Evolutionary conservation across 139 green algal species (phyloP).

Genomic region (Closterium sp.): DNA sequence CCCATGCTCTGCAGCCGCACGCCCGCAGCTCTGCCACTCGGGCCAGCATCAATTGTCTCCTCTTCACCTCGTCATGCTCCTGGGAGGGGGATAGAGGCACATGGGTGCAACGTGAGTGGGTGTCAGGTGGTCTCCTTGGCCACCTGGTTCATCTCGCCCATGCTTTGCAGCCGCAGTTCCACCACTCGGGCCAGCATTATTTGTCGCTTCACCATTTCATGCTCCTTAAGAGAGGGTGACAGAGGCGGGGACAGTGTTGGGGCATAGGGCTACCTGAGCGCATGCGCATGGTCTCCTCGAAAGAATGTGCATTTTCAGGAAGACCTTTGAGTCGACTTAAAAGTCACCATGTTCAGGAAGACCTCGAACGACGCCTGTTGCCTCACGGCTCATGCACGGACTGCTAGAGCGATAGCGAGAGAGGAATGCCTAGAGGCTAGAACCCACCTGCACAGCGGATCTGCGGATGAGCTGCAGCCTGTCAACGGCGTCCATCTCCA

Average conservation of each 20-base stretch:
- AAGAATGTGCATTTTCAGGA: too few relatives aligned
- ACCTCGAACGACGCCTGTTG: too few relatives aligned
- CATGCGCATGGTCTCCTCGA: too few relatives aligned
- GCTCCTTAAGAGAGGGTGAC: neutral
- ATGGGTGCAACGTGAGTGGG: conserved; percentile 24
- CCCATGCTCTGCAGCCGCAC: neutral
- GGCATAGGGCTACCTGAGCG: too few relatives aligned
- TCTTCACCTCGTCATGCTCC: neutral
- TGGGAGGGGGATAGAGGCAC: neutral
- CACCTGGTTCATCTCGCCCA: conserved; percentile 36
- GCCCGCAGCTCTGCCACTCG: neutral
- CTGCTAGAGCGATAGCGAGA: too few relatives aligned
- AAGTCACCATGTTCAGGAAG: too few relatives aligned
- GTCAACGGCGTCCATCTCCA: conserved; percentile 53
- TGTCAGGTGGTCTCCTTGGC: conserved; percentile 1
- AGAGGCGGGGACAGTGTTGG: neutral
- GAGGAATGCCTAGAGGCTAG: too few relatives aligned
- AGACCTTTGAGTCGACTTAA: too few relatives aligned
- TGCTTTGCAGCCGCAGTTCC: neutral
- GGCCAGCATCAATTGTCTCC: neutral
- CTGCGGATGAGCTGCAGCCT: conserved; percentile 45
- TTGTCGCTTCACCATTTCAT: neutral
- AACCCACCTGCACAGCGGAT: neutral
- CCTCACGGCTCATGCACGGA: too few relatives aligned
- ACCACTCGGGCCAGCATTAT: neutral